A percentile compares a stretch with the other conserved stretches of the same genome.
phyloP scores from a whole-genome alignment of 495 filamentous ascomycete genomes.

The Astrothelium subdiscretum region DNA sequence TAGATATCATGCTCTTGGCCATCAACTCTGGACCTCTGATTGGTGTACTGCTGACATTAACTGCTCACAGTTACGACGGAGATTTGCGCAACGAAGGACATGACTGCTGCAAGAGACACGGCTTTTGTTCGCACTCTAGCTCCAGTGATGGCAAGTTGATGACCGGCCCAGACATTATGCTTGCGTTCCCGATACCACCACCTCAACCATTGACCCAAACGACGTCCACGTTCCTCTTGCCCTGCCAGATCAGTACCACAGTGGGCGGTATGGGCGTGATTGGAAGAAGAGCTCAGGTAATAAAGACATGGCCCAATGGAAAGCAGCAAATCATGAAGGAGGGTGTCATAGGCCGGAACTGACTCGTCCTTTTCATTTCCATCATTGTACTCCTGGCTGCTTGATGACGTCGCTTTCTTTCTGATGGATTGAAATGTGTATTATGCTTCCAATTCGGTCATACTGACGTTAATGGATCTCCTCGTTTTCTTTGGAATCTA shows the following conservation, averaged over 20 bases:
- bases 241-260: not conserved
- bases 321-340: not conserved
- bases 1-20: not conserved
- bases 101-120: not conserved
- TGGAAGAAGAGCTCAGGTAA: not conserved
- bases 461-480: too few species aligned
- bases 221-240: not conserved
- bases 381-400: too few species aligned
- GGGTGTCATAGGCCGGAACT: not conserved
- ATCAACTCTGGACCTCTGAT: not conserved
- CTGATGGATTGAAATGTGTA: too few species aligned
- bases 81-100: not conserved
- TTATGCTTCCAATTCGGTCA: too few species aligned
- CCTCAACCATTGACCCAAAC: not conserved
- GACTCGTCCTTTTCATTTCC: too few species aligned
- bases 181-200: not conserved
- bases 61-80: not conserved
- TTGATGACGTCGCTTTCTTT: too few species aligned
- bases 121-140: not conserved
- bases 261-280: not conserved
- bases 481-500: too few species aligned
- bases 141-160: not conserved
- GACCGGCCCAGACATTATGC: not conserved
- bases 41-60: not conserved
- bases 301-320: not conserved